Percentiles rank a stretch among this genome's conserved stretches.
Evolutionary conservation across 805 yeast genomes (phyloP).

Genomic region (Candida ortonii): DNA sequence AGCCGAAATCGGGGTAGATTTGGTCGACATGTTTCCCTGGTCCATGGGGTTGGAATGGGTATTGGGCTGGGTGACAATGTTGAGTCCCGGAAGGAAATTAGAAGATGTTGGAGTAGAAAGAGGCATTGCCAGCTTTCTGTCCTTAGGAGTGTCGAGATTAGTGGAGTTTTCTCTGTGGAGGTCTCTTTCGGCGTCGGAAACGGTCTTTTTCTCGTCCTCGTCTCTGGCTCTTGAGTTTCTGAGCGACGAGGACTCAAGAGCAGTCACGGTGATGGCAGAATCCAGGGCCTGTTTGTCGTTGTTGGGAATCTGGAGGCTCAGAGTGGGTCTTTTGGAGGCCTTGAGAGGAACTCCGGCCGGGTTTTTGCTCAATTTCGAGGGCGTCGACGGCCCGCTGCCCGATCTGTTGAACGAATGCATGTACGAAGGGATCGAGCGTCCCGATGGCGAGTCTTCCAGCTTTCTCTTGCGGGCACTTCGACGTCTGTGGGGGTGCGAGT

Average conservation of each 20-base stretch:
- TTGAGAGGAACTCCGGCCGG: constrained; percentile 2
- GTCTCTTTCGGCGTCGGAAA: constrained; percentile 2
- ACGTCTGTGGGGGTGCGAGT: constrained; percentile 1
- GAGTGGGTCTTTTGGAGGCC: constrained; percentile 47
- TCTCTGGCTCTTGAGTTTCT: too few species aligned
- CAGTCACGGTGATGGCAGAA: constrained; percentile 46
- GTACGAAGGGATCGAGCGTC: constrained; percentile 5
- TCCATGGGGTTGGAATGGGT: constrained; percentile 14
- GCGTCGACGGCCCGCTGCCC: constrained; percentile 3
- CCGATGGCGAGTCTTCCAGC: constrained; percentile 4
- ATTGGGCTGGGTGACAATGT: constrained; percentile 19
- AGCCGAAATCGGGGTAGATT: constrained; percentile 30
- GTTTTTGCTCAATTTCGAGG: constrained; percentile 1
- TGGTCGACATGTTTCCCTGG: constrained; percentile 22
- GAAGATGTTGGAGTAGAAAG: constrained; percentile 21
- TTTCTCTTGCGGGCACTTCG: constrained; percentile 3
- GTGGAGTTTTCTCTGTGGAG: constrained; percentile 2
- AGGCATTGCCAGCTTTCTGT: constrained; percentile 12
- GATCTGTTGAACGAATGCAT: constrained; percentile 5
- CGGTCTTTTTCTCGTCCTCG: neutral
- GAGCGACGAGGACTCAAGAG: constrained; percentile 31
- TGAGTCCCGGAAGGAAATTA: constrained; percentile 18
- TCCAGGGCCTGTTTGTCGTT: constrained; percentile 30
- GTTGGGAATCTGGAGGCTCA: constrained; percentile 65
- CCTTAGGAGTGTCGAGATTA: constrained; percentile 10